Evolutionary conservation across 768 basidiomycete genomes (phyloP), one percentile per base, ranked within the genome.

Genomic region (Mycena haematopus): DNA sequence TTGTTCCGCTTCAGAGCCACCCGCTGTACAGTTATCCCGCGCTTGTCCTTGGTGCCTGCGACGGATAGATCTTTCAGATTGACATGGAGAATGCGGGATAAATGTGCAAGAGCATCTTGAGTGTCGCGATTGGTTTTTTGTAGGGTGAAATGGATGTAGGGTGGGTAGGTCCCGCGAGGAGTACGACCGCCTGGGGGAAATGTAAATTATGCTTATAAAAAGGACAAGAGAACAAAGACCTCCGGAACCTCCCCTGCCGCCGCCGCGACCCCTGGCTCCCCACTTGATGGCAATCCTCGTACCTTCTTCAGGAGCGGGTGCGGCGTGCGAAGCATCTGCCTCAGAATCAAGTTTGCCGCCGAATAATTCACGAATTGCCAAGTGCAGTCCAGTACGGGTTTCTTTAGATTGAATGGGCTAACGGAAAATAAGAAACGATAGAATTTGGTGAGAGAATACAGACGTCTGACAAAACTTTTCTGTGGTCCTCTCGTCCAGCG

Each of bases 111-210:
- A 2, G 93, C 94, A 71, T 99, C 97, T 71, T 97, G 95, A 3
- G 95, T 97, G 71, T 99, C 97, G 46, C 97, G 89, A 72, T 99
- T 99, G 22, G 95, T 93, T 77, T 99, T 99, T 72, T 96, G 95
- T 35, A 99, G 78, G 1, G 93, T 97, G 74, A 99, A 97, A 72
- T 98, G 95, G 65, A 99, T 94, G 72, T 92, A 99, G 0, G 90
- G 91, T 60, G 91, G 91, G 66, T 86, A 91, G 24, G 81, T 84
- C 24, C 88, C 88, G 45, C 90, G 84, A 47, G 84, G 79, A 25
- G 78, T 70, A 44, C 83, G 82, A 55, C 80, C 80, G 22, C 78
- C 76, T 67, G 75, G 68, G 73, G 66, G 49, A 21, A 38, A 53
- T 36, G 22, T 24, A 27, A 52, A 65, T 13, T 57, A 10, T 59